Conservation (phyloP, 495 filamentous ascomycete species). For the Baudoinia panamericana region DNA sequence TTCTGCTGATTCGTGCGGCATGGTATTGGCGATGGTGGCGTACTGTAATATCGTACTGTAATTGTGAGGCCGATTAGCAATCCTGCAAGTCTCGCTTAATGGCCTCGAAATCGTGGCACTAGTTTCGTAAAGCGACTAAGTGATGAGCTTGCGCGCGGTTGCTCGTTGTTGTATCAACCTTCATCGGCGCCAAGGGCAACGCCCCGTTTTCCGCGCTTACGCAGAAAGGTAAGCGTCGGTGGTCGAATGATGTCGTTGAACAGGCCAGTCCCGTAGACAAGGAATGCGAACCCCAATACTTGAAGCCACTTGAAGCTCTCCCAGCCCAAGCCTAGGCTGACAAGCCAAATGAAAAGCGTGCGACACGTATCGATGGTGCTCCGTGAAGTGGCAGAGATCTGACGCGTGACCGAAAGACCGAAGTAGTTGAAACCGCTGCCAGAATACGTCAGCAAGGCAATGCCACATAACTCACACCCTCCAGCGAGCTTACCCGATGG, state of each 20-base stretch:
- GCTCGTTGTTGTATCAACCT: too few species aligned
- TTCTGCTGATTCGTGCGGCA: too few species aligned
- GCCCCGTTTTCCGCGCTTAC: conserved; percentile 6
- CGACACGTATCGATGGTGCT: conserved; percentile 96
- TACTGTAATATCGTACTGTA: too few species aligned
- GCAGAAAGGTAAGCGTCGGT: conserved; percentile 32
- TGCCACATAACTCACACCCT: not conserved
- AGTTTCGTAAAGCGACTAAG: too few species aligned
- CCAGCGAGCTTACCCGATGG: conserved; percentile 89
- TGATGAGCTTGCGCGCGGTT: too few species aligned
- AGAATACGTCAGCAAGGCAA: conserved; percentile 6
- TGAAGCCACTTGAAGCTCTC: conserved; percentile 98
- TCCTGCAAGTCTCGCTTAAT: too few species aligned
- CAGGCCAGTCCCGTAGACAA: conserved; percentile 93
- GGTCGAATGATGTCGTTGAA: conserved; percentile 86
- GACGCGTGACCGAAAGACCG: conserved; percentile 79
- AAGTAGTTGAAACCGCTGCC: conserved; percentile 94
- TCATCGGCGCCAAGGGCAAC: conserved; percentile 7
- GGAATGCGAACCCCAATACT: conserved; percentile 69
- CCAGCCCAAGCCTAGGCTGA: conserved; percentile 87
- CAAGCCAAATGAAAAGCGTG: conserved; percentile 96
- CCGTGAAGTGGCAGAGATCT: conserved; percentile 77
- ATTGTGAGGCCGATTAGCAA: too few species aligned
- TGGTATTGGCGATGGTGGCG: too few species aligned
- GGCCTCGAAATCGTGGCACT: too few species aligned